These are phyloP conservation scores for Cladosporium austrohemisphaericum DNA, from an alignment of 2,329 filamentous ascomycete species.

Conservation along the genomic window DNA sequence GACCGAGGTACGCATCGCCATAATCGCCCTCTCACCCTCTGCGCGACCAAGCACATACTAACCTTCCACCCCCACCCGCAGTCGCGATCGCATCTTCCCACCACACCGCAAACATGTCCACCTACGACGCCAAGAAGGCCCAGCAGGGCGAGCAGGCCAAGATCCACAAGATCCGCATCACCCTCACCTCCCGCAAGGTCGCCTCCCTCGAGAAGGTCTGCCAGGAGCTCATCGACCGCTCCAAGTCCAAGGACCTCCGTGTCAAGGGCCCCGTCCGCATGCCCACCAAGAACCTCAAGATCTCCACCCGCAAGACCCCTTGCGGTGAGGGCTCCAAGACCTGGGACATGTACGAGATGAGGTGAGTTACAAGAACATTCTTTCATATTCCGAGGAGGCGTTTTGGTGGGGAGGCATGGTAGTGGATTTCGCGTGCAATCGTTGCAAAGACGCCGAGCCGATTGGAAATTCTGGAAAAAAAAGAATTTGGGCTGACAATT, in stretches of 20 bases:
- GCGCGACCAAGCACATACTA: slow-evolving; percentile 16
- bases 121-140: slow-evolving; percentile 89
- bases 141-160: slow-evolving; percentile 84
- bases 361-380: slow-evolving; percentile 42
- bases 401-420: slow-evolving; percentile 3
- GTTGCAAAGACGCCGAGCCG: not conserved
- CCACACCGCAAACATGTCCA: slow-evolving; percentile 67
- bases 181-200: slow-evolving; percentile 92
- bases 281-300: slow-evolving; percentile 93
- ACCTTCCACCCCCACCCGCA: slow-evolving; percentile 25
- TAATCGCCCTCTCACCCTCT: not conserved
- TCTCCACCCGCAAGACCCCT: slow-evolving; percentile 98
- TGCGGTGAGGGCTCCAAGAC: slow-evolving; percentile 99
- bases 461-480: not conserved
- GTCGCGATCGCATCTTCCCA: slow-evolving; percentile 20
- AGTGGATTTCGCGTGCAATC: not conserved
- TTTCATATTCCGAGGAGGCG: too few species aligned
- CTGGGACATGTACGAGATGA: slow-evolving; percentile 98
- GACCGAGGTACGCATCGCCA: slow-evolving; percentile 27
- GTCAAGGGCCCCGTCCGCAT: slow-evolving; percentile 98
- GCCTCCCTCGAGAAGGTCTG: slow-evolving; percentile 96
- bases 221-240: slow-evolving; percentile 95
- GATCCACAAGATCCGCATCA: slow-evolving; percentile 98
- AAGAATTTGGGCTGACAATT: not conserved
- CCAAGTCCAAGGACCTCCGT: slow-evolving; percentile 95